Conservation (phyloP, 805 yeast genomes). For the Wickerhamomyces ciferrii region DNA sequence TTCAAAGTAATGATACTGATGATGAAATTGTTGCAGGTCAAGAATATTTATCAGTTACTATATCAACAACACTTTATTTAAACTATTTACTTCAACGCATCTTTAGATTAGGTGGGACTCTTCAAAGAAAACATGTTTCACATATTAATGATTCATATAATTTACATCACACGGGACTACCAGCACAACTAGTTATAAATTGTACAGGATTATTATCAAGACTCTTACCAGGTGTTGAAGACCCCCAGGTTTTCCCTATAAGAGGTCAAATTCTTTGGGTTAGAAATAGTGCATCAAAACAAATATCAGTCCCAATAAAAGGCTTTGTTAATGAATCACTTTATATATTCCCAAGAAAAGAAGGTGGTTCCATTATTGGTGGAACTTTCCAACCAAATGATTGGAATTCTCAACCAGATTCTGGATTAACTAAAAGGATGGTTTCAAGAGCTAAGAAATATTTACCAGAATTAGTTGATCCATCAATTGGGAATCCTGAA, state of each 20-base stretch:
- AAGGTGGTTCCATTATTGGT: constrained; percentile 69
- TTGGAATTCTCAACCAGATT: constrained; percentile 32
- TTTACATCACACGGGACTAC: constrained; percentile 30
- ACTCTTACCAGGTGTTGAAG: constrained; percentile 39
- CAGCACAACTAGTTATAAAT: constrained; percentile 50
- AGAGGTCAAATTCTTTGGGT: constrained; percentile 52
- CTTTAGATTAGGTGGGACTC: constrained; percentile 38
- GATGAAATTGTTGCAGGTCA: constrained; percentile 37
- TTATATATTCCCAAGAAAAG: constrained; percentile 65
- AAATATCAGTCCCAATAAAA: constrained; percentile 28
- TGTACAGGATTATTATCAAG: constrained; percentile 50
- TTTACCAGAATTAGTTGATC: constrained; percentile 26
- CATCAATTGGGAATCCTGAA: constrained; percentile 22
- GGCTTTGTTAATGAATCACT: constrained; percentile 38
- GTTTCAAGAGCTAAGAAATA: constrained; percentile 19
- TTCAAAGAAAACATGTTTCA: constrained; percentile 36
- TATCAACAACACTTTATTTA: constrained; percentile 54
- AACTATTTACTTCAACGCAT: constrained; percentile 44
- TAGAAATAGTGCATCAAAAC: constrained; percentile 19
- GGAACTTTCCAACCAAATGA: constrained; percentile 34
- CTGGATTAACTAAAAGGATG: constrained; percentile 41
- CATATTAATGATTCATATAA: constrained; percentile 45
- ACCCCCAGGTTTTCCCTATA: constrained; percentile 41
- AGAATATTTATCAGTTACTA: constrained; percentile 48
- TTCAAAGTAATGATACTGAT: no score